Base-by-base conservation (phyloP, 139 green algal species). In the Microglena sp. region DNA sequence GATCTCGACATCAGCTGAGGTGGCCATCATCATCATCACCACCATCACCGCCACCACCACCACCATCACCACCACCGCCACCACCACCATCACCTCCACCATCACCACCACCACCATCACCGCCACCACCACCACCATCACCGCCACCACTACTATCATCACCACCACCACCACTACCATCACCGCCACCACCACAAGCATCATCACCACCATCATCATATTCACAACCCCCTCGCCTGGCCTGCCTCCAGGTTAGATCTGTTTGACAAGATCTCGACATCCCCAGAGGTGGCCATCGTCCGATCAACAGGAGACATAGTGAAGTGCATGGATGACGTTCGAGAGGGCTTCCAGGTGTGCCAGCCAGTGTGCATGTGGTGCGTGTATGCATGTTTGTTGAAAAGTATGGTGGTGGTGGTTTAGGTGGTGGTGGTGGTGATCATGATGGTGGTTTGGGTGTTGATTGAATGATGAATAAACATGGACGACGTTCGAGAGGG, bases 281-380 rank as follows among this genome's bases (percentile, higher is more conserved):
- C 1, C 32, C 66, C 74, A 27, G 68, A 81, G 21, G 68, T 69
- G n/a, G 35, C 55, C 4, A 78, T 86, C 3, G 62, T 84, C 5
- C 58, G 73, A 2, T 22, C 57, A 0, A 60, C 60, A 21, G 74
- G 77, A 0, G 67, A 80, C 40, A 77, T 86, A 29, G 44, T 75
- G 0, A 78, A 79, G 65, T 83, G 80, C 64, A 77, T 84, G 66
- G 80, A 84, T 0, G 76, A 86, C 21, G 24, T 67, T 15, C 50
- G 72, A 2, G 80, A 86, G 3, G 80, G 77, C n/a, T 78, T 86
- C 28, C 74, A 79, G 76, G 80, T 77, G 21, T 24, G 70, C 15
- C 3, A 27, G 5, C 2, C 29, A n/a, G 35, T 28, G 4, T 26
- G 4, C 18, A 18, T 7, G 3, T 33, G 28, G 7, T 60, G 4